Percentiles rank a stretch among this genome's conserved stretches.
phyloP scores from a whole-genome alignment of 2,329 filamentous ascomycete genomes.

The Aspergillus intermedius region DNA sequence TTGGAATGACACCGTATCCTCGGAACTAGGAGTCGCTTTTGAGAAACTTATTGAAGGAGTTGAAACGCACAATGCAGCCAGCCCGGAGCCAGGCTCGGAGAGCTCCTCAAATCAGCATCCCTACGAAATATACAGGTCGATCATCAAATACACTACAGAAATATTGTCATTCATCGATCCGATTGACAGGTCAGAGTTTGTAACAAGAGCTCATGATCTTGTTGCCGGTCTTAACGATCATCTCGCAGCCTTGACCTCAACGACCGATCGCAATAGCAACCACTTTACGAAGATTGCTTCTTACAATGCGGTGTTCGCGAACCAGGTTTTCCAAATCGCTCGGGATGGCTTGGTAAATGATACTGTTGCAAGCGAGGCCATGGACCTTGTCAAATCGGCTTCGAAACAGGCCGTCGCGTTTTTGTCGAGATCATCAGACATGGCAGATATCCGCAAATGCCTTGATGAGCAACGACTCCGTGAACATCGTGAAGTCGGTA shows the following conservation, averaged over 20 bases:
- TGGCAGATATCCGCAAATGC: conserved; percentile 35
- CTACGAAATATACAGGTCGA: conserved; percentile 30
- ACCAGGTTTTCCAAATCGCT: conserved; percentile 34
- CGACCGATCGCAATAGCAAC: conserved; percentile 11
- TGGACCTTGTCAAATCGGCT: conserved; percentile 26
- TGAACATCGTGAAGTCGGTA: conserved; percentile 41
- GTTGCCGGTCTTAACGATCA: conserved; percentile 37
- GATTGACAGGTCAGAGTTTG: conserved; percentile 46
- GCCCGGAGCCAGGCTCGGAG: conserved; percentile 1
- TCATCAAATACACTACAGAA: conserved; percentile 46
- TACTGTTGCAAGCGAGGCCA: conserved; percentile 16
- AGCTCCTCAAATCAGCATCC: conserved; percentile 8
- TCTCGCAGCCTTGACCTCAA: conserved; percentile 14
- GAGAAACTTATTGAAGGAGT: conserved; percentile 21
- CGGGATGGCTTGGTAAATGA: conserved; percentile 25
- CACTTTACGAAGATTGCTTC: conserved; percentile 18
- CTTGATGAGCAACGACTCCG: conserved; percentile 41
- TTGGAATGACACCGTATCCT: conserved; percentile 52
- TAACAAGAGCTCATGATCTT: conserved; percentile 29
- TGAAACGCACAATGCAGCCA: conserved; percentile 8
- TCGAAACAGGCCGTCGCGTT: conserved; percentile 32
- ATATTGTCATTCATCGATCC: conserved; percentile 49
- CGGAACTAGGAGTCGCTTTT: conserved; percentile 37
- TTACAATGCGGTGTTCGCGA: conserved; percentile 32
- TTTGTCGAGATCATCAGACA: conserved; percentile 26